Percentiles rank a stretch among this genome's conserved stretches.
Conservation (phyloP, 1,139 yeast species). For the Kodamaea suecica region DNA sequence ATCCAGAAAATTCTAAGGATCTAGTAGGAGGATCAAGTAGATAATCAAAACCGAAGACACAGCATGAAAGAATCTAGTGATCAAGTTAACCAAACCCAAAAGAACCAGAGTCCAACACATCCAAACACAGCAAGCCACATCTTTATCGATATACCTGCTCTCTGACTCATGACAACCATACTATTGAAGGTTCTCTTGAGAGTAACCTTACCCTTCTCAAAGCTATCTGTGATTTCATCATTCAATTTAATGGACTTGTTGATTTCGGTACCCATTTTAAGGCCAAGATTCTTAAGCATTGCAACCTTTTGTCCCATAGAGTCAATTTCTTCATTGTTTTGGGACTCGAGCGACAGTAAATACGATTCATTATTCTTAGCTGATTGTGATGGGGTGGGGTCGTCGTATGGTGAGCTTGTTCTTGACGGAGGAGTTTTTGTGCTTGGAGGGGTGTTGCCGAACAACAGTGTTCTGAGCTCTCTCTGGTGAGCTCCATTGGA, state of each 20-base stretch:
- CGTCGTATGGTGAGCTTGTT: constrained; percentile 55
- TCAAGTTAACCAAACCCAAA: constrained; percentile 74
- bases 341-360: constrained; percentile 74
- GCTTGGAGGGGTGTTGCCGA: constrained; percentile 27
- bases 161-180: constrained; percentile 79
- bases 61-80: too few relatives aligned
- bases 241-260: constrained; percentile 66
- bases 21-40: too few relatives aligned
- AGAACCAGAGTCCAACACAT: constrained; percentile 62
- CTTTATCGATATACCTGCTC: constrained; percentile 77
- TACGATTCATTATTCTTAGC: constrained; percentile 55
- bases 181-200: constrained; percentile 65
- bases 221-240: constrained; percentile 49
- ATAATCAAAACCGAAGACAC: too few relatives aligned
- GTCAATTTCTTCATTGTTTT: constrained; percentile 74
- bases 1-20: too few relatives aligned
- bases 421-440: constrained; percentile 36
- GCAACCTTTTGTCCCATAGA: constrained; percentile 68
- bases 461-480: constrained; percentile 47
- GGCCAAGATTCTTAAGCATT: constrained; percentile 66
- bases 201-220: constrained; percentile 44
- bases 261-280: constrained; percentile 81
- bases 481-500: constrained; percentile 45
- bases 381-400: constrained; percentile 27
- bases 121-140: constrained; percentile 72